Evolutionary conservation across 2,329 filamentous ascomycete species (phyloP).

Genomic region (Phoma sp.): DNA sequence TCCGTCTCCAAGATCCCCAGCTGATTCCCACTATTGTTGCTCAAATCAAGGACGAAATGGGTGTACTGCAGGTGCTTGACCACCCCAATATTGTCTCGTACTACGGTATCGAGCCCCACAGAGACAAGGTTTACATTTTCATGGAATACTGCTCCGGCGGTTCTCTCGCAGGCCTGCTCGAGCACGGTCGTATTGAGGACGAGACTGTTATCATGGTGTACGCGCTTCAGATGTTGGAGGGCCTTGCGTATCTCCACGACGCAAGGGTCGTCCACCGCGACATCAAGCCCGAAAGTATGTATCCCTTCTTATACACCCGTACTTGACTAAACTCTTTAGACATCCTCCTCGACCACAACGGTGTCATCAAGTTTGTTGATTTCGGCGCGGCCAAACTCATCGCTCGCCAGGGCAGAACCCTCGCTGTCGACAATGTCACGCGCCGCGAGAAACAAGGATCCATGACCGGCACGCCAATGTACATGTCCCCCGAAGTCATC

Average conservation of each 20-base stretch:
- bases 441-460: slow-evolving; percentile 71
- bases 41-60: slow-evolving; percentile 97
- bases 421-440: slow-evolving; percentile 68
- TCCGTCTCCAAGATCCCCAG: slow-evolving; percentile 94
- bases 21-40: slow-evolving; percentile 92
- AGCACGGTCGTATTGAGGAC: slow-evolving; percentile 96
- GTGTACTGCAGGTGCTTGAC: slow-evolving; percentile 90
- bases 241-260: slow-evolving; percentile 91
- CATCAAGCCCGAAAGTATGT: slow-evolving; percentile 93
- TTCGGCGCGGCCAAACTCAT: slow-evolving; percentile 98
- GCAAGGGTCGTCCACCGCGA: slow-evolving; percentile 92
- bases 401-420: slow-evolving; percentile 87
- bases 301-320: background rate
- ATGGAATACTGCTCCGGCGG: slow-evolving; percentile 99
- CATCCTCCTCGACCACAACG: slow-evolving; percentile 94
- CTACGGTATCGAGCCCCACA: slow-evolving; percentile 96
- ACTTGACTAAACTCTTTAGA: slow-evolving; percentile 61
- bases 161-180: slow-evolving; percentile 85
- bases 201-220: slow-evolving; percentile 98
- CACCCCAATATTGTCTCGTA: slow-evolving; percentile 98
- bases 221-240: slow-evolving; percentile 90
- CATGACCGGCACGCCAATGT: slow-evolving; percentile 99
- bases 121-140: slow-evolving; percentile 99
- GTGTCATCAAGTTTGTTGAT: slow-evolving; percentile 98
- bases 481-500: slow-evolving; percentile 99